Base-by-base conservation (phyloP, 2,329 filamentous ascomycete genomes). In the Cryphonectria carpinicola region DNA sequence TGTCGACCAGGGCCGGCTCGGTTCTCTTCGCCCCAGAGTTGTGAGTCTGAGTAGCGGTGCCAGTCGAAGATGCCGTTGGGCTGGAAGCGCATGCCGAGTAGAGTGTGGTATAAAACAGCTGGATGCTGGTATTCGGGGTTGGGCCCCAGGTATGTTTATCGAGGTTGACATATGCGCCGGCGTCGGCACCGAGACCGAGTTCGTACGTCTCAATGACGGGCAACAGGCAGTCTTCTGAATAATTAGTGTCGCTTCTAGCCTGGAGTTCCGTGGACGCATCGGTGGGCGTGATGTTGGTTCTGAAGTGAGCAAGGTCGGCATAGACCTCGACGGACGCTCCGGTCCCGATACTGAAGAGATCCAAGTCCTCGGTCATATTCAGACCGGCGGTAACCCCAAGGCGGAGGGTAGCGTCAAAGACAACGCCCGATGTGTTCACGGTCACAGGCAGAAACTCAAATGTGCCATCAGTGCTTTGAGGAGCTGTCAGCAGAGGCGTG, bases 361-460 rank as follows among this genome's bases (percentile, higher is more conserved):
- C 75, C 8, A 68, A 66, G 13, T 70, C 66, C 28, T 39, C 25
- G 6, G 63, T 60, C 64, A 73, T 70, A 32, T 71, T 67, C 62
- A 86, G 74, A 17, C 86, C 86, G 4, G 83, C 81, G 43, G 83
- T 81, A 1, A 85, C 75, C 13, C 82, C 83, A 1, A 88, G 72
- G 5, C 84, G 83, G 0, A 89, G 79, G 0, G 83, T 76, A 0
- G 84, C 87, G 0, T 80, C 82, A 13, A 89, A 77, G 0, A 83
- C 74, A 0, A 81, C 81, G 8, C 78, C 80, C 13, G 80, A 81
- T 41, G 79, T 82, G 71, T 82, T 77, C 43, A 89, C 78, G 0
- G 80, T 85, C 4, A 89, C 84, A 0, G 87, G 87, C 1, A 89
- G 81, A 70, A 88, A 88, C 69, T 88, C 86, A 71, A 88, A 89